Percentiles rank a stretch among this genome's conserved stretches.
phyloP scores from a whole-genome alignment of 441 rosid species.

The Adansonia grandidieri region DNA sequence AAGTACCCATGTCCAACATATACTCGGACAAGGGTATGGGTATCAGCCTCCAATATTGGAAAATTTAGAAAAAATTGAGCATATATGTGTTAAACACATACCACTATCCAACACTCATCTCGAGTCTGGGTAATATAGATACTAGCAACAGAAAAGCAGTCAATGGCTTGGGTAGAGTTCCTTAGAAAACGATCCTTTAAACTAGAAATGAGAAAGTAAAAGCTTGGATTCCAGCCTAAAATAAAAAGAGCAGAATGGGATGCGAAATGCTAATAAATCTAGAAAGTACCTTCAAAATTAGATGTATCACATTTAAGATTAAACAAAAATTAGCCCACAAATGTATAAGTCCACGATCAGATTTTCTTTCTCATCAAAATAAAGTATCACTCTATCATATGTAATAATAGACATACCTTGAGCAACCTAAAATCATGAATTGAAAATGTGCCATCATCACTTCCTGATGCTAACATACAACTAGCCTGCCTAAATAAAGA shows the following conservation, averaged over 20 bases:
- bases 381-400: neutral
- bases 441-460: slow-evolving; percentile 94
- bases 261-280: neutral
- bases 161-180: neutral
- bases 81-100: too few species aligned
- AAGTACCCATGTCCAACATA: too few species aligned
- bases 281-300: neutral
- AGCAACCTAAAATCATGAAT: slow-evolving; percentile 85
- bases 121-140: too few species aligned
- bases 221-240: neutral
- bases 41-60: too few species aligned
- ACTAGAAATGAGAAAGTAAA: neutral
- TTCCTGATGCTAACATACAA: slow-evolving; percentile 92
- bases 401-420: slow-evolving; percentile 40
- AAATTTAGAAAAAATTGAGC: too few species aligned
- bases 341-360: neutral
- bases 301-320: neutral
- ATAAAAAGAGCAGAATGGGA: neutral
- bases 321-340: neutral
- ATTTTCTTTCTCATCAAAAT: neutral
- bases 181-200: neutral
- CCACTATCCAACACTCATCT: too few species aligned
- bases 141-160: neutral
- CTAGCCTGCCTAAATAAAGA: slow-evolving; percentile 70
- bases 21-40: too few species aligned